Conservation (phyloP, 306 rosid species). For the Pyrus bretschneideri region DNA sequence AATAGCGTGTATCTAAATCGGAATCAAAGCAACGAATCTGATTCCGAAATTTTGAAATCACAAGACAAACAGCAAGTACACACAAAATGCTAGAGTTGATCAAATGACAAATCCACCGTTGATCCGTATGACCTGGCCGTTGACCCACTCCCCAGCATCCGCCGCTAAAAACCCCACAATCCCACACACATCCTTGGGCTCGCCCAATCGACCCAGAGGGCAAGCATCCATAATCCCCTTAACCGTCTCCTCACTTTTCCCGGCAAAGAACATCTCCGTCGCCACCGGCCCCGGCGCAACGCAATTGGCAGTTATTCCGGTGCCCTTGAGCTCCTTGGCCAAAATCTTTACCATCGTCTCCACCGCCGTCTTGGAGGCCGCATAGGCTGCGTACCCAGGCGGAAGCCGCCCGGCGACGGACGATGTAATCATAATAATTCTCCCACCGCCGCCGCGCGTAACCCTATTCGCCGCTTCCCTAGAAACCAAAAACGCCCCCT, state of each 20-base stretch:
- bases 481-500: conserved; percentile 32
- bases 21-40: not conserved
- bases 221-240: conserved; percentile 18
- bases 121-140: conserved; percentile 39
- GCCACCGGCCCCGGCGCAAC: conserved; percentile 49
- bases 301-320: conserved; percentile 33
- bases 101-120: conserved; percentile 36
- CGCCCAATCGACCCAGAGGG: conserved; percentile 45
- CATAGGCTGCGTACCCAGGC: conserved; percentile 36
- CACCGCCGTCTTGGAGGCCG: conserved; percentile 47
- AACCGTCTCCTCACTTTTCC: conserved; percentile 30
- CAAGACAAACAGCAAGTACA: not conserved
- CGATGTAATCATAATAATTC: conserved; percentile 30
- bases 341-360: conserved; percentile 39
- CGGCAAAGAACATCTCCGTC: conserved; percentile 34
- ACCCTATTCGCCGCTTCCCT: conserved; percentile 35
- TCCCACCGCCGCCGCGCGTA: conserved; percentile 31
- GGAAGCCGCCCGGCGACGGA: conserved; percentile 18
- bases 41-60: not conserved
- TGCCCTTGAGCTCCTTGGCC: conserved; percentile 54
- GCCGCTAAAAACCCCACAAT: conserved; percentile 41
- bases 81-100: not conserved
- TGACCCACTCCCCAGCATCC: conserved; percentile 50
- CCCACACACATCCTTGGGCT: conserved; percentile 30
- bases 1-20: not conserved